Percentiles rank a stretch among this genome's conserved stretches.
Conservation (phyloP, 2,329 filamentous ascomycete genomes). For the Akanthomyces dipterigenus region DNA sequence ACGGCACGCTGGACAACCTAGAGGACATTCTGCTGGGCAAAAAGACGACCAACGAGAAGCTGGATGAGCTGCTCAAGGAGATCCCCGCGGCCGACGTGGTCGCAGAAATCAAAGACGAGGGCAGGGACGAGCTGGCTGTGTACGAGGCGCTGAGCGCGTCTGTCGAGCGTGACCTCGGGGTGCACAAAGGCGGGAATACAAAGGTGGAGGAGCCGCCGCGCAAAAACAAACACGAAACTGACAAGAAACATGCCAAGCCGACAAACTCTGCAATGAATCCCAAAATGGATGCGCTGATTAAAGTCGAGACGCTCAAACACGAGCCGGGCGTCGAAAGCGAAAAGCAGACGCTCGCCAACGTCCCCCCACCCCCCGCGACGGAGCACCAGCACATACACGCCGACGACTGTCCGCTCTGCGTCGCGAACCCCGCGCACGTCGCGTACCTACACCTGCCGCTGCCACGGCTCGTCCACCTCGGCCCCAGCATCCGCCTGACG, state of each 20-base stretch:
- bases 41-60: slow-evolving; percentile 22
- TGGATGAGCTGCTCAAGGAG: slow-evolving; percentile 21
- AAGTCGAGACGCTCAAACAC: background rate
- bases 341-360: too few species aligned
- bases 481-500: slow-evolving; percentile 37
- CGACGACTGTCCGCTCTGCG: slow-evolving; percentile 9
- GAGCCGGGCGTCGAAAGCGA: too few species aligned
- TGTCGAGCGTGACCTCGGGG: slow-evolving; percentile 4
- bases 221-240: background rate
- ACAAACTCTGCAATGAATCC: too few species aligned
- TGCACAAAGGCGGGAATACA: background rate
- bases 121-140: slow-evolving; percentile 4
- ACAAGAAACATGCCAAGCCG: background rate
- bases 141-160: slow-evolving; percentile 7
- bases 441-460: slow-evolving; percentile 37
- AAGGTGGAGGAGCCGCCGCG: background rate
- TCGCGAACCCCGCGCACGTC: slow-evolving; percentile 15
- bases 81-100: slow-evolving; percentile 11
- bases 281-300: background rate
- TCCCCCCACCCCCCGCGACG: too few species aligned
- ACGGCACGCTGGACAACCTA: slow-evolving; percentile 53
- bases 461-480: slow-evolving; percentile 38
- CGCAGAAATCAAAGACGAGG: background rate
- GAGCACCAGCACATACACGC: background rate
- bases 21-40: slow-evolving; percentile 41